These are phyloP conservation scores for Penicillium sp. DNA, from an alignment of 2,329 filamentous ascomycete species.

Conservation along the genomic window DNA sequence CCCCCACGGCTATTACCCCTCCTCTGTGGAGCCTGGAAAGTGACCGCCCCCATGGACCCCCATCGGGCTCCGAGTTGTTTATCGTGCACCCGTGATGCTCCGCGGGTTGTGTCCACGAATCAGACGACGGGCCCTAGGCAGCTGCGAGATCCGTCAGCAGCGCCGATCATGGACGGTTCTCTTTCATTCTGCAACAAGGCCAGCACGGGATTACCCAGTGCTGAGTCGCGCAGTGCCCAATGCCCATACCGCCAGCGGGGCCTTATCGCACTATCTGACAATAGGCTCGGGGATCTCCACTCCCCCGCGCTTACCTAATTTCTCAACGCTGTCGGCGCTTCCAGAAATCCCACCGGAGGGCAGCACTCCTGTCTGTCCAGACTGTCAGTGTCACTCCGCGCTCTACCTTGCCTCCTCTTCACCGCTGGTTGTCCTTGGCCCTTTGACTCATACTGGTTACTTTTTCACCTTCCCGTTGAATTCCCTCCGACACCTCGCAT, in stretches of 20 bases:
- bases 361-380: background rate
- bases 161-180: slow-evolving; percentile 4
- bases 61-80: slow-evolving; percentile 3
- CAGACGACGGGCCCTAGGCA: slow-evolving; percentile 12
- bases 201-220: background rate
- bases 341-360: slow-evolving; percentile 16
- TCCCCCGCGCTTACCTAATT: slow-evolving; percentile 31
- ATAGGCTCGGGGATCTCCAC: slow-evolving; percentile 8
- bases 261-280: slow-evolving; percentile 5
- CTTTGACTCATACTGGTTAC: slow-evolving; percentile 12
- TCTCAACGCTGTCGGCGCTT: slow-evolving; percentile 26
- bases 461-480: background rate
- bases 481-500: slow-evolving; percentile 10
- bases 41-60: background rate
- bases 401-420: background rate
- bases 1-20: slow-evolving; percentile 7
- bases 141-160: slow-evolving; percentile 13
- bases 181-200: background rate
- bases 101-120: slow-evolving; percentile 7
- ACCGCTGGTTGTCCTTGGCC: slow-evolving; percentile 17
- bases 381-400: background rate
- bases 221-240: background rate
- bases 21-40: background rate
- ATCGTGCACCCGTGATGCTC: slow-evolving; percentile 13
- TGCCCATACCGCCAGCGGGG: background rate